Evolutionary conservation across 306 rosid genomes (phyloP), one percentile per base, ranked within the genome.

Genomic region (Cicer arietinum): DNA sequence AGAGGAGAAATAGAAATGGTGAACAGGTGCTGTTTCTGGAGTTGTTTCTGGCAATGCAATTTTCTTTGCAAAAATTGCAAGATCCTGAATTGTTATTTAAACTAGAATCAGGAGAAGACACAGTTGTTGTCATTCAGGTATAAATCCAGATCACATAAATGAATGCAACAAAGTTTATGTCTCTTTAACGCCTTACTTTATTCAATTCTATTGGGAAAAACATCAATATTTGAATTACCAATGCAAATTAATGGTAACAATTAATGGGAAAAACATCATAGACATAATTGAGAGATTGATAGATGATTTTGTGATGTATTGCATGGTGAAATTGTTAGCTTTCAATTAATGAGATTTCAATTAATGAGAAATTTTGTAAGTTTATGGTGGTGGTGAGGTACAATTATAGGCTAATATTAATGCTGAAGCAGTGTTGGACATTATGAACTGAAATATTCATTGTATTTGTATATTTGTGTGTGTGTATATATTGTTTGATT

Each of bases 21-120:
- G 70, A 73, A 25, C 87, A 71, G 76, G 84, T 77, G 52, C 25
- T 76, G 25, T 79, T 84, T 68, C 47, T 84, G 53, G 89, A 88
- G 76, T 79, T 91, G 82, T 82, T 90, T 73, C 60, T 90, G 69
- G 92, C 89, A 64, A 75, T 89, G 86, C 95, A 82, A 14, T 86
- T 91, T 83, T 83, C 84, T 35, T 65, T 85, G 78, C 90, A 87
- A 52, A 94, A 87, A 82, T 82, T 94, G 84, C 91, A 90, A 79
- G 97, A 86, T 85, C 98, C 98, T 35, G 94, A 91, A 62, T 84
- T 94, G 75, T 75, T 82, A 7, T 85, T 90, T 60, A 85, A 80
- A 82, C 79, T 88, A 70, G 84, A 86, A 77, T 89, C 91, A 3
- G 85, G 82, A 77, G 88, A 88, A 77, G 86, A 86, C 80, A 74